phyloP scores from a whole-genome alignment of 2,329 filamentous ascomycete genomes.

The Colletotrichum tabaci region DNA sequence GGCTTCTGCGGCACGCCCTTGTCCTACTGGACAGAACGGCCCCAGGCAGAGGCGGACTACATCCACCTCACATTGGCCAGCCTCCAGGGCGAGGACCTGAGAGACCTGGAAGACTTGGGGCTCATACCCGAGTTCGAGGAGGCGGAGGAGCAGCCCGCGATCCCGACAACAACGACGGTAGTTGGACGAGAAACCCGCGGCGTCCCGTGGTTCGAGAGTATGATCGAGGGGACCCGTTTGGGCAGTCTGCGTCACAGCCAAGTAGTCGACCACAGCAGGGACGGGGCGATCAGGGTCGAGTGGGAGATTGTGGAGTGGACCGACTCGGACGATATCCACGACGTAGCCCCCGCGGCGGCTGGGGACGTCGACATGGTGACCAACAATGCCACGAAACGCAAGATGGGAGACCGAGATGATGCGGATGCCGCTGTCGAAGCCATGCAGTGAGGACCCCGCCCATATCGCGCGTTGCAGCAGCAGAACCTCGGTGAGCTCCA shows the following conservation, averaged over 20 bases:
- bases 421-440: slow-evolving; percentile 37
- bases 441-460: slow-evolving; percentile 32
- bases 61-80: slow-evolving; percentile 88
- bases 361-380: slow-evolving; percentile 56
- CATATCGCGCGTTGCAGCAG: slow-evolving; percentile 34
- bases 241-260: slow-evolving; percentile 77
- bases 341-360: slow-evolving; percentile 47
- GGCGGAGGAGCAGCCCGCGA: slow-evolving; percentile 45
- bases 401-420: slow-evolving; percentile 61
- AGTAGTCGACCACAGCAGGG: slow-evolving; percentile 67
- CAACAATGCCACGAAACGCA: slow-evolving; percentile 64
- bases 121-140: slow-evolving; percentile 70
- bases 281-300: slow-evolving; percentile 78
- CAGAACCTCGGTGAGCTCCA: slow-evolving; percentile 33
- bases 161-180: slow-evolving; percentile 51
- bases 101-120: slow-evolving; percentile 80
- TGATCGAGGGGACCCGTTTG: slow-evolving; percentile 82
- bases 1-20: slow-evolving; percentile 92
- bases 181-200: slow-evolving; percentile 75
- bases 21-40: slow-evolving; percentile 85
- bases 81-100: slow-evolving; percentile 78
- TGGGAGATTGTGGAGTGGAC: slow-evolving; percentile 89
- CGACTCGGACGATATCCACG: slow-evolving; percentile 58
- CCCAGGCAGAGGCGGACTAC: slow-evolving; percentile 79
- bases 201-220: slow-evolving; percentile 87